Percentiles rank a stretch among this genome's conserved stretches.
Evolutionary conservation across 345 rosid species (phyloP).

Genomic region (Lepidium aucheri): DNA sequence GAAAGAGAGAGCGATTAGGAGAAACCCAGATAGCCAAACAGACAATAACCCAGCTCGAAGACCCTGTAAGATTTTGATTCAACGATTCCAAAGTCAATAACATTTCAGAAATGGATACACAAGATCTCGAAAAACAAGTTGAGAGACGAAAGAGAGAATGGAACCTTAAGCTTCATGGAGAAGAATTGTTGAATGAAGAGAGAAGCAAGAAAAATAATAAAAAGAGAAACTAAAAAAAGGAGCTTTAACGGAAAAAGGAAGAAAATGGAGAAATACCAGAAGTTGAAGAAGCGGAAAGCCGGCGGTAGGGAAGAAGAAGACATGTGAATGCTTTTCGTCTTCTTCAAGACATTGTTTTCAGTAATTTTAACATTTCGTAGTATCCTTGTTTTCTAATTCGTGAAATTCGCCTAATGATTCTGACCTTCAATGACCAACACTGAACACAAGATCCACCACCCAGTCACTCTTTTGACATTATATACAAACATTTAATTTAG

Average conservation of each 20-base stretch:
- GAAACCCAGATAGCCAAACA: conserved; percentile 68
- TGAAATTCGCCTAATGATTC: conserved; percentile 10
- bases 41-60: conserved; percentile 50
- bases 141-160: background rate
- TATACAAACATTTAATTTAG: background rate
- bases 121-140: background rate
- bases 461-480: background rate
- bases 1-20: conserved; percentile 60
- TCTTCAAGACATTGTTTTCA: conserved; percentile 15
- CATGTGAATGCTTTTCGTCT: conserved; percentile 32
- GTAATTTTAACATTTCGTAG: background rate
- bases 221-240: background rate
- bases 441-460: background rate
- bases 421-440: background rate
- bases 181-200: background rate
- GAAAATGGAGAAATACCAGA: conserved; percentile 25
- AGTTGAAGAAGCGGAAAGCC: conserved; percentile 14
- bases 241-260: conserved; percentile 43
- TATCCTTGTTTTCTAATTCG: background rate
- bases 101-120: background rate
- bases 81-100: background rate
- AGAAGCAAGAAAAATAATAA: background rate
- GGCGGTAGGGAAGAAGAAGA: conserved; percentile 12
- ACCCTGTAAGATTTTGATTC: conserved; percentile 29
- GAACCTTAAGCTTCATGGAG: conserved; percentile 35